Evolutionary conservation across 106 monocot species (phyloP).

Genomic region (Dioscorea alata): DNA sequence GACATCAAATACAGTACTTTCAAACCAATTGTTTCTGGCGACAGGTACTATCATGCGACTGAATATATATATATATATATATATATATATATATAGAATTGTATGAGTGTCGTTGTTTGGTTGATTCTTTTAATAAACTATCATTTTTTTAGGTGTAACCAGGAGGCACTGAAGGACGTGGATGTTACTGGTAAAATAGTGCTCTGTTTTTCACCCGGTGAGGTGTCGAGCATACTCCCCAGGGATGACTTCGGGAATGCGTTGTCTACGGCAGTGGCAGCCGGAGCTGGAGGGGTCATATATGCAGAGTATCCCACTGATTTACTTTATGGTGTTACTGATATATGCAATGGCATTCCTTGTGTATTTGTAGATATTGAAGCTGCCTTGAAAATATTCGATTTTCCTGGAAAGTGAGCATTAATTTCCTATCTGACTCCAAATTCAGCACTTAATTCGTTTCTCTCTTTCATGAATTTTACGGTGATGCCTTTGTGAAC

Average conservation of each 20-base stretch:
- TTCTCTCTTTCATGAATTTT: neutral
- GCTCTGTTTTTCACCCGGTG: neutral
- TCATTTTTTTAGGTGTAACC: neutral
- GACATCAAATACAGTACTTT: no score
- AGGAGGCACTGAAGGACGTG: neutral
- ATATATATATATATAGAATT: neutral
- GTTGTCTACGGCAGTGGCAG: neutral
- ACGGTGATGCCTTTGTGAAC: neutral
- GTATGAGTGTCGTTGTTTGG: neutral
- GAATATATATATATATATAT: neutral
- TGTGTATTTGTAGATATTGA: neutral
- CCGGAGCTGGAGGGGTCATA: neutral
- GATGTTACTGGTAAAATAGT: neutral
- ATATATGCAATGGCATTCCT: neutral
- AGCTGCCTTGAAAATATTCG: neutral
- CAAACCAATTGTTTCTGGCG: neutral
- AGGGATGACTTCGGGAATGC: neutral
- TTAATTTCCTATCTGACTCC: neutral
- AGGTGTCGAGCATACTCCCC: neutral
- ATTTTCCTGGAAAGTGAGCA: neutral
- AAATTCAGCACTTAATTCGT: neutral
- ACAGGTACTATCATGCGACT: neutral
- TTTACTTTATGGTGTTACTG: neutral
- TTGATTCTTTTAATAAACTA: neutral
- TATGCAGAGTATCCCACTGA: neutral